Base-by-base conservation (phyloP, 192 early-diverging fungal species). In the Paraglomus brasilianum region DNA sequence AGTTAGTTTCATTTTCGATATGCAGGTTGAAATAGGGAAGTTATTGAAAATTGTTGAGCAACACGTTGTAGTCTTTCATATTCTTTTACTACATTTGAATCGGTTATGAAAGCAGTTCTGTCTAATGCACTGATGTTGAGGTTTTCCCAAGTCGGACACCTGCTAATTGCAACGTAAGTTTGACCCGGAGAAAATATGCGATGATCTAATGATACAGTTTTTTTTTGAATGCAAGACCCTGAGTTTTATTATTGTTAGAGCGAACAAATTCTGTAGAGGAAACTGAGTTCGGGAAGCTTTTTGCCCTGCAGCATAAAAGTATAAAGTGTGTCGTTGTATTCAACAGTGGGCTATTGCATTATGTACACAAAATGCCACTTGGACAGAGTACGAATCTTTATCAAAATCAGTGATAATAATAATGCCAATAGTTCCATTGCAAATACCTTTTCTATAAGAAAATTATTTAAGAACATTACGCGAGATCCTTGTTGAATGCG, bases 391-490 rank as follows among this genome's bases (percentile, higher is more conserved):
- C n/a, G n/a, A n/a, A 59, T 59, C 44, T 39, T 59, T 5, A 41
- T 59, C n/a, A 15, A 42, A 13, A 39, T 19, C 21, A 4, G 44
- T 39, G 40, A 42, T 59, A 6, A n/a, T 59, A 42, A 59, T n/a
- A n/a, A n/a, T n/a, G n/a, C n/a, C n/a, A n/a, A n/a, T 59, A n/a
- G 11, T 19, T 13, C 57, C 38, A 40, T 59, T 59, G 57, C 57
- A 59, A 14, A 59, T 38, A 11, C 44, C 36, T n/a, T 59, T 2
- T 42, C 36, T 19, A 59, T 42, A 15, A 59, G 36, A 42, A 42
- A 19, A 13, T 59, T 59, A 40, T 59, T 38, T 59, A 39, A 14
- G 10, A 59, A 39, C 13, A 38, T 59, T 5, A 59, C 11, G 0
- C 13, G 1, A 6, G 39, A 5, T 41, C 2, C 51, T 52, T 52